Evolutionary conservation across 75 land plant species (phyloP).

Genomic region (Pinus tabuliformis): DNA sequence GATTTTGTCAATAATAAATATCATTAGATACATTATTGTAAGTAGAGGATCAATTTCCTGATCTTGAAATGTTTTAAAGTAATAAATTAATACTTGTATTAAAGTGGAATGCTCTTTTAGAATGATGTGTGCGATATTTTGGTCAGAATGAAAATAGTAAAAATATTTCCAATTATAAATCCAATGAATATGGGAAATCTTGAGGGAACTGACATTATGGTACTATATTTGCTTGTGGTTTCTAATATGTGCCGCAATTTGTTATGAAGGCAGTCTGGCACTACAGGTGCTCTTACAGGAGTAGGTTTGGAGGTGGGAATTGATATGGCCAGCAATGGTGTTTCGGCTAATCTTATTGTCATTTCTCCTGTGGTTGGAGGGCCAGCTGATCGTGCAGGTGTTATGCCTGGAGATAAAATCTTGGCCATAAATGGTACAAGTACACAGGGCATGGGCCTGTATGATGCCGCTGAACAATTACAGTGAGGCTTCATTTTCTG

Average conservation of each 20-base stretch:
- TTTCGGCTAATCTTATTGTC: conserved; percentile 67
- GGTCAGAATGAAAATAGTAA: background rate
- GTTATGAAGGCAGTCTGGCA: conserved; percentile 91
- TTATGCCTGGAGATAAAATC: conserved; percentile 83
- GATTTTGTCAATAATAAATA: too few relatives aligned
- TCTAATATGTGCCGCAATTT: background rate
- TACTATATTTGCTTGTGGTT: background rate
- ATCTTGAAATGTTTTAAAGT: background rate
- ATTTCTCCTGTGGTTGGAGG: conserved; percentile 83
- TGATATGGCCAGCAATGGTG: conserved; percentile 41
- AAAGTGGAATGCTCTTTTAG: background rate
- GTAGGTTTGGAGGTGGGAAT: conserved; percentile 95
- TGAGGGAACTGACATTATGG: background rate
- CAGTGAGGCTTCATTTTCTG: conserved; percentile 54
- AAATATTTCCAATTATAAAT: background rate
- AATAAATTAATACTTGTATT: conserved; percentile 1
- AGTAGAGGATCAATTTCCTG: background rate
- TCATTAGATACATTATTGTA: background rate
- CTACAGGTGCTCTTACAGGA: conserved; percentile 89
- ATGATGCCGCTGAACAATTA: conserved; percentile 90
- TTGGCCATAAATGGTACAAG: conserved; percentile 63
- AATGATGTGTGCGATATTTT: background rate
- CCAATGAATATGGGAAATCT: background rate
- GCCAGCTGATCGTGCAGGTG: conserved; percentile 90
- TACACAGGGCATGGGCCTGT: conserved; percentile 81